phyloP scores from a whole-genome alignment of 2,329 filamentous ascomycete genomes.

The Lachnellula subtilissima region DNA sequence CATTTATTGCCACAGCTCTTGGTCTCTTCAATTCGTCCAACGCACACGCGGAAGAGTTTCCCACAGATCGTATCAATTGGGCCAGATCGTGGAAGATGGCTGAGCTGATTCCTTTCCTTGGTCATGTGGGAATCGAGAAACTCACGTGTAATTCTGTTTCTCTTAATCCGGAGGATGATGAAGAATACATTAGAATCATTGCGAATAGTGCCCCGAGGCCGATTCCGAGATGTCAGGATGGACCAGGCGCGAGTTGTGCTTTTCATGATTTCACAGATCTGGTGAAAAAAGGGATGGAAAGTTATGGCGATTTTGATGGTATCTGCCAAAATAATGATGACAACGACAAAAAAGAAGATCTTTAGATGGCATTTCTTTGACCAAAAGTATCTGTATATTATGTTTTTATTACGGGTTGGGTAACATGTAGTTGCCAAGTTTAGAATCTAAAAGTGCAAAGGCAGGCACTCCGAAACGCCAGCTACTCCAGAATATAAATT shows the following conservation, averaged over 20 bases:
- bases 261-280: conserved; percentile 39
- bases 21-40: conserved; percentile 66
- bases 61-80: conserved; percentile 56
- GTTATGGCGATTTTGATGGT: conserved; percentile 29
- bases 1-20: conserved; percentile 61
- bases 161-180: conserved; percentile 46
- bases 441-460: too few relatives aligned
- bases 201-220: conserved; percentile 48
- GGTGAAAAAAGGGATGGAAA: conserved; percentile 37
- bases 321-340: conserved; percentile 23
- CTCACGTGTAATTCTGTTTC: conserved; percentile 52
- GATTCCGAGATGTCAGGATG: conserved; percentile 43
- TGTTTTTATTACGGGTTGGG: too few relatives aligned
- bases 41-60: conserved; percentile 60
- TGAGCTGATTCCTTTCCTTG: conserved; percentile 58
- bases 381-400: not conserved
- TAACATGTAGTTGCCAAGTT: too few relatives aligned
- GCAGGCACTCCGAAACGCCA: too few relatives aligned
- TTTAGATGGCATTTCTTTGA: not conserved
- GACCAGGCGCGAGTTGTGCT: conserved; percentile 47
- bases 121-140: conserved; percentile 62
- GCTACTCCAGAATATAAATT: not conserved
- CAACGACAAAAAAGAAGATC: not conserved
- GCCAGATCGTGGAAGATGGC: conserved; percentile 59
- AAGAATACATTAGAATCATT: conserved; percentile 48